Evolutionary conservation across 768 basidiomycete genomes (phyloP).

Genomic region (Auriscalpium microsporum): DNA sequence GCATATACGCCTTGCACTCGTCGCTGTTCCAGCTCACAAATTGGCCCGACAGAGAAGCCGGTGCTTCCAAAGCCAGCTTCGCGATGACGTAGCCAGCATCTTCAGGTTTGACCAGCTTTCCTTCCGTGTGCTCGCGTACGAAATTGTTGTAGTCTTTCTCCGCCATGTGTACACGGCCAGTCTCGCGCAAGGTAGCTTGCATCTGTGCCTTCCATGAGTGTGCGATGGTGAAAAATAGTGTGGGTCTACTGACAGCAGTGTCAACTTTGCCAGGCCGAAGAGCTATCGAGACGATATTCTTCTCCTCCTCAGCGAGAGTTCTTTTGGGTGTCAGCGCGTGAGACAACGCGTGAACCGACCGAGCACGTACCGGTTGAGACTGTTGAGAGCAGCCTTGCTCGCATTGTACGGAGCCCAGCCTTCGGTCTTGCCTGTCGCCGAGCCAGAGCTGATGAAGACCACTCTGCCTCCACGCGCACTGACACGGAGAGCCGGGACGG

Average conservation of each 20-base stretch:
- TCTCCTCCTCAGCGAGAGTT: conserved; percentile 80
- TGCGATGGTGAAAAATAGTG: not conserved
- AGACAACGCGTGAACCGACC: too few species aligned
- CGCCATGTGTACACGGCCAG: conserved; percentile 47
- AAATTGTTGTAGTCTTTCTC: conserved; percentile 50
- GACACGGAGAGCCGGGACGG: conserved; percentile 61
- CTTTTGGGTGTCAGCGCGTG: conserved; percentile 27
- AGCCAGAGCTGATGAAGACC: conserved; percentile 82
- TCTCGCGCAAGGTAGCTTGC: conserved; percentile 50
- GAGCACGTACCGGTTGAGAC: conserved; percentile 37
- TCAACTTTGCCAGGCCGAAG: conserved; percentile 86
- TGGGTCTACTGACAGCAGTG: conserved; percentile 49
- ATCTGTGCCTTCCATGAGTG: conserved; percentile 39
- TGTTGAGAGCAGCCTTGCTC: conserved; percentile 83
- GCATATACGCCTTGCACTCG: conserved; percentile 50
- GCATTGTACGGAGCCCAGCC: conserved; percentile 83
- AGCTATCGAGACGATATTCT: conserved; percentile 61
- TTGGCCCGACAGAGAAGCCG: conserved; percentile 55
- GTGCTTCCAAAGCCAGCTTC: conserved; percentile 57
- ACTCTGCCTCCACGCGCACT: conserved; percentile 53
- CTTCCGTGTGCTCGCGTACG: conserved; percentile 45
- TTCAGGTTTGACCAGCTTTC: conserved; percentile 68
- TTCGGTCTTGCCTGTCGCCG: conserved; percentile 54
- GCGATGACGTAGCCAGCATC: conserved; percentile 76
- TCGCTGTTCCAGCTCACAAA: conserved; percentile 80